Evolutionary conservation across 345 rosid species (phyloP), one percentile per base, ranked within the genome.

Genomic region (Aethionema arabicum): DNA sequence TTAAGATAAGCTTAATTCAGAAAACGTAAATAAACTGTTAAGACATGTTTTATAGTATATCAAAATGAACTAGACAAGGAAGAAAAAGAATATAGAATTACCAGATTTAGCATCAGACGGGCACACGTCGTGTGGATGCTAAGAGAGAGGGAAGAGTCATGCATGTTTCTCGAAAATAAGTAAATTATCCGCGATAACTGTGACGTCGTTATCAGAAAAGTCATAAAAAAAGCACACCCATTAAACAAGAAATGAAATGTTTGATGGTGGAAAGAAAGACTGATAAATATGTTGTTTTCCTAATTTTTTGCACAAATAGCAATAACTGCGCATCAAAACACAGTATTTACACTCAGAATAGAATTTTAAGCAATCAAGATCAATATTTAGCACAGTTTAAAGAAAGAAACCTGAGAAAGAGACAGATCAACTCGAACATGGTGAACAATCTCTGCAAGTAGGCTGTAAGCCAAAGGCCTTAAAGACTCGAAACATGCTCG

Each of bases 91-190:
- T 43, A 49, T 61, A 47, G 65, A 39, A 67, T 40, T 52, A 93
- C 99, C 96, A 93, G 86, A 84, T 93, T 93, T 76, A 93, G 77
- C 97, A 93, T 93, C 82, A 93, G 73, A 56, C 97, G 88, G 57
- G 99, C 97, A 71, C 99, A 90, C 47, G 99, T 93, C 4, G 96
- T 90, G 73, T 93, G 99, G 68, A 93, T 93, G 75, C 88, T 85
- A 56, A 90, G 92, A 39, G 99, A 84, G 78, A 93, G 80, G 29
- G 97, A 80, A 62, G 99, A 88, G 79, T 93, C 99, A 38, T 93
- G 99, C 97, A 93, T 90, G 78, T 93, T 93, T 62, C 92, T 87
- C 41, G 97, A 93, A 79, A 90, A 93, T 61, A 93, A 72, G 82
- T 93, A 93, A 59, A 93, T 93, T 63, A 93, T 87, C 66, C 95